phyloP scores from a whole-genome alignment of 2,329 filamentous ascomycete genomes.

The Mariannaea sp. region DNA sequence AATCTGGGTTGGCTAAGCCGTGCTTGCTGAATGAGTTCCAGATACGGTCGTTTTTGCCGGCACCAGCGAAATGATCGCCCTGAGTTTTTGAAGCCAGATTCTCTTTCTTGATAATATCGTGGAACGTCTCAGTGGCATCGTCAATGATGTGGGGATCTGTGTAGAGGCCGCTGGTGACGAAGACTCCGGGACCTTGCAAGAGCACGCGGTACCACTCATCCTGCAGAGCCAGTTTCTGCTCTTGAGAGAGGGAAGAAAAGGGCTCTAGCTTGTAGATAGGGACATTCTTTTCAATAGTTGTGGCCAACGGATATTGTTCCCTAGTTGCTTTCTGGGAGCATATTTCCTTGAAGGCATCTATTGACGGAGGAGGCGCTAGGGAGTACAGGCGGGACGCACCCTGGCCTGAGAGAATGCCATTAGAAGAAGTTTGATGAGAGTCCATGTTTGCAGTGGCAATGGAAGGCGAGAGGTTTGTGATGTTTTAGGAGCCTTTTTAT shows the following conservation, averaged over 20 bases:
- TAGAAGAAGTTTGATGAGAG: background rate
- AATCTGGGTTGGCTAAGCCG: slow-evolving; percentile 53
- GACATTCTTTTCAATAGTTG: slow-evolving; percentile 53
- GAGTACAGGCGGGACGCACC: slow-evolving; percentile 32
- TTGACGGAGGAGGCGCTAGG: slow-evolving; percentile 39
- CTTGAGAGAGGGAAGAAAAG: slow-evolving; percentile 37
- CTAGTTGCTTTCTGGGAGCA: slow-evolving; percentile 47
- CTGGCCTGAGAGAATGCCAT: slow-evolving; percentile 10
- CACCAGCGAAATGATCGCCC: slow-evolving; percentile 65
- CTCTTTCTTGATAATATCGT: slow-evolving; percentile 54
- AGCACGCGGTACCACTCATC: slow-evolving; percentile 66
- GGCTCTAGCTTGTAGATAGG: slow-evolving; percentile 58
- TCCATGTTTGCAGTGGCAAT: slow-evolving; percentile 13
- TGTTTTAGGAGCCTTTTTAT: slow-evolving; percentile 8
- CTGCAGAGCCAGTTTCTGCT: slow-evolving; percentile 50
- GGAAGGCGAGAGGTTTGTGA: background rate
- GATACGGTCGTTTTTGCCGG: slow-evolving; percentile 62
- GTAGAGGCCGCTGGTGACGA: slow-evolving; percentile 61
- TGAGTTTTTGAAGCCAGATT: slow-evolving; percentile 41
- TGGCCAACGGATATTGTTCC: slow-evolving; percentile 54
- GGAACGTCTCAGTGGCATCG: slow-evolving; percentile 53
- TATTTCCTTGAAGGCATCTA: slow-evolving; percentile 51
- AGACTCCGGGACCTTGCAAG: slow-evolving; percentile 61
- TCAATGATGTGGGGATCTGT: slow-evolving; percentile 48
- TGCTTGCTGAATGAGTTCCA: slow-evolving; percentile 72